phyloP scores from a whole-genome alignment of 1,139 yeast species.

The Cylindricascospora bacillispora region DNA sequence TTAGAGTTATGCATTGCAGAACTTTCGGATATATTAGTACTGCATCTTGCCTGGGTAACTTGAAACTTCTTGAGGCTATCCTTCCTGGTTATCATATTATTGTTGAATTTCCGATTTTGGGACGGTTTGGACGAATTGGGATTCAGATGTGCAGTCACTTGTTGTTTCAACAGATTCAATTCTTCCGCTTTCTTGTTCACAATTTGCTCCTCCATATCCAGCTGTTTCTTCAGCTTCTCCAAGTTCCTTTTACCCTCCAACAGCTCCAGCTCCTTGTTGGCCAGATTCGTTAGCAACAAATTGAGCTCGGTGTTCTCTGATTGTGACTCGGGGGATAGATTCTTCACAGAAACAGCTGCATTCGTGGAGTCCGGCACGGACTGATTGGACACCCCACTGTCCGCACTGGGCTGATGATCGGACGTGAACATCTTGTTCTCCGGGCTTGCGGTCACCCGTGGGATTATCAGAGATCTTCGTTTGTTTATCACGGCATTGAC shows the following conservation, averaged over 20 bases:
- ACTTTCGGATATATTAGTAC: neutral
- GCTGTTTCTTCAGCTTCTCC: constrained; percentile 21
- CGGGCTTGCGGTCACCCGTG: no score
- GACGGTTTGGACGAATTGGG: neutral
- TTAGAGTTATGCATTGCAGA: constrained; percentile 3
- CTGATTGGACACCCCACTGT: no score
- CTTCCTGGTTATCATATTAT: neutral
- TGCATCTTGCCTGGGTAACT: neutral
- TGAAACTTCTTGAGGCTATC: neutral
- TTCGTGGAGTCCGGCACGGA: neutral
- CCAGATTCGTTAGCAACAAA: constrained; percentile 16
- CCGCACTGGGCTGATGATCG: no score
- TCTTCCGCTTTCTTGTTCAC: constrained; percentile 15
- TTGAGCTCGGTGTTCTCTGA: no score
- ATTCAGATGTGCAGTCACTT: constrained; percentile 12
- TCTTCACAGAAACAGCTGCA: neutral
- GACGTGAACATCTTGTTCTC: no score
- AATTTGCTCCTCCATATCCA: constrained; percentile 16
- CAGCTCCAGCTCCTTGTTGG: constrained; percentile 23
- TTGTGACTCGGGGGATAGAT: no score
- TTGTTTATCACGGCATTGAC: no score
- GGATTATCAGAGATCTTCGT: no score
- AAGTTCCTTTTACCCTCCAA: constrained; percentile 23
- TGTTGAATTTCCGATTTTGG: constrained; percentile 1
- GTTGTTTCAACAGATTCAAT: constrained; percentile 17